Conservation (phyloP, 352 stramenopile genomes). For the Phytophthora fragariaefolia region DNA sequence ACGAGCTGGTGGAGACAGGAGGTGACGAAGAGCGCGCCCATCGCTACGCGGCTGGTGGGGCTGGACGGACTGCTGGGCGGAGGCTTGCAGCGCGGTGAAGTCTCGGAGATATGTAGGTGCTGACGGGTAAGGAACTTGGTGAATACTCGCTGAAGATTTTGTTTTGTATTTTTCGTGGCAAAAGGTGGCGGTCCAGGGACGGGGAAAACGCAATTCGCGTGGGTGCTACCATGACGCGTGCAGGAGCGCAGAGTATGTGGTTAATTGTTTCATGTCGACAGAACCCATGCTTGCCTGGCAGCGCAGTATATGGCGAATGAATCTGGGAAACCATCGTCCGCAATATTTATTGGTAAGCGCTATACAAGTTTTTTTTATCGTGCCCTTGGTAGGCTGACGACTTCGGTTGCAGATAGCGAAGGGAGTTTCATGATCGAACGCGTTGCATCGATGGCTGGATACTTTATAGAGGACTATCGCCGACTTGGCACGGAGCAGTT, state of each 20-base stretch:
- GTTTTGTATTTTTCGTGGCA: not conserved
- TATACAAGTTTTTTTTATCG: no score
- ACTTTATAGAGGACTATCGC: slow-evolving; percentile 79
- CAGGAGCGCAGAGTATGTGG: not conserved
- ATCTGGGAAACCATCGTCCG: slow-evolving; percentile 26
- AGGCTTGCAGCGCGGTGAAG: slow-evolving; percentile 68
- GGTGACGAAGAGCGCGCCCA: slow-evolving; percentile 33
- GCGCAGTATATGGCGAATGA: slow-evolving; percentile 47
- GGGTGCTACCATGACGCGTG: not conserved
- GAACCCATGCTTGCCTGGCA: slow-evolving; percentile 74
- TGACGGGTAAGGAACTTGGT: not conserved
- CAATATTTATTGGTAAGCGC: slow-evolving; percentile 69
- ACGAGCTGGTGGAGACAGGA: slow-evolving; percentile 38
- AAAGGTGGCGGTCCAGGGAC: slow-evolving; percentile 66
- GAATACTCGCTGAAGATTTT: not conserved
- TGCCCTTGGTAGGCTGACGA: no score
- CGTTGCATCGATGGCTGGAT: slow-evolving; percentile 81
- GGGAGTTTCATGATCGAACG: slow-evolving; percentile 93
- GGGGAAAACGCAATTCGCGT: slow-evolving; percentile 85
- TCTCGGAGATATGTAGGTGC: slow-evolving; percentile 81
- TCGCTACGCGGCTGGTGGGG: slow-evolving; percentile 51
- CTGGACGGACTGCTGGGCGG: slow-evolving; percentile 72
- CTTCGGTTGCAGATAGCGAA: slow-evolving; percentile 89
- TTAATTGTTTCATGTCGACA: slow-evolving; percentile 21
- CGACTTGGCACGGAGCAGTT: slow-evolving; percentile 32